These are phyloP conservation scores for Rhodotorula sp. DNA, from an alignment of 1,284 basidiomycete genomes.

Conservation along the genomic window DNA sequence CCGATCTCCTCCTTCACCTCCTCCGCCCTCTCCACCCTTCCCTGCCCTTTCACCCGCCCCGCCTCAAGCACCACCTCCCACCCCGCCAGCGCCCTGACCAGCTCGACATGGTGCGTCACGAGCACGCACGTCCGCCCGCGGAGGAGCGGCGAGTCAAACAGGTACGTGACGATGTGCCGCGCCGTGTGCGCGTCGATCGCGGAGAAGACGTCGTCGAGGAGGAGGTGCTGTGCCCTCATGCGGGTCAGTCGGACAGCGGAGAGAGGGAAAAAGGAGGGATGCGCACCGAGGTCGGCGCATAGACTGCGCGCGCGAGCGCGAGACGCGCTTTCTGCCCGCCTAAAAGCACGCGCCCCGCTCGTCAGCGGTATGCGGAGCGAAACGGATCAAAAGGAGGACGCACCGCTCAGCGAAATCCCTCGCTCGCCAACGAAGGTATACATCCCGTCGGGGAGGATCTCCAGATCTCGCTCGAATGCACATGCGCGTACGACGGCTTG, in stretches of 20 bases:
- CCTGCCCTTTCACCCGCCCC: conserved; percentile 73
- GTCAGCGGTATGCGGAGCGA: not conserved
- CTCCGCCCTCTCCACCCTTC: conserved; percentile 46
- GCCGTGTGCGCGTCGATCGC: conserved; percentile 85
- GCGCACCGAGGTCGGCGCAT: conserved; percentile 72
- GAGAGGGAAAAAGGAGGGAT: too few species aligned
- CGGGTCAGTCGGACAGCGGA: too few species aligned
- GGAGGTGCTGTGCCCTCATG: conserved; percentile 58
- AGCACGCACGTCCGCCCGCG: conserved; percentile 78
- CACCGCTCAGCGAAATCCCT: conserved; percentile 75
- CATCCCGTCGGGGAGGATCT: conserved; percentile 89
- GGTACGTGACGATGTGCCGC: conserved; percentile 72
- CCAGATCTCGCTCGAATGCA: conserved; percentile 75
- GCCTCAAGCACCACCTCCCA: conserved; percentile 72
- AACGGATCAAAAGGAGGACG: conserved; percentile 46
- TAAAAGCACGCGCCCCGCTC: not conserved
- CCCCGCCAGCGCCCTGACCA: conserved; percentile 50
- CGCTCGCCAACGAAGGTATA: conserved; percentile 55
- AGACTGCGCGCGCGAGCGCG: conserved; percentile 87
- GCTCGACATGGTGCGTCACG: conserved; percentile 74
- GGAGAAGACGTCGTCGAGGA: conserved; percentile 88
- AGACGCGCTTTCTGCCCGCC: conserved; percentile 56
- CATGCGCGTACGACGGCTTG: conserved; percentile 73
- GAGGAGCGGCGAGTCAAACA: conserved; percentile 60
- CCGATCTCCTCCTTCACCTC: not conserved